Base-by-base conservation (phyloP, 2,329 filamentous ascomycete species). In the Epichloe uncinata region DNA sequence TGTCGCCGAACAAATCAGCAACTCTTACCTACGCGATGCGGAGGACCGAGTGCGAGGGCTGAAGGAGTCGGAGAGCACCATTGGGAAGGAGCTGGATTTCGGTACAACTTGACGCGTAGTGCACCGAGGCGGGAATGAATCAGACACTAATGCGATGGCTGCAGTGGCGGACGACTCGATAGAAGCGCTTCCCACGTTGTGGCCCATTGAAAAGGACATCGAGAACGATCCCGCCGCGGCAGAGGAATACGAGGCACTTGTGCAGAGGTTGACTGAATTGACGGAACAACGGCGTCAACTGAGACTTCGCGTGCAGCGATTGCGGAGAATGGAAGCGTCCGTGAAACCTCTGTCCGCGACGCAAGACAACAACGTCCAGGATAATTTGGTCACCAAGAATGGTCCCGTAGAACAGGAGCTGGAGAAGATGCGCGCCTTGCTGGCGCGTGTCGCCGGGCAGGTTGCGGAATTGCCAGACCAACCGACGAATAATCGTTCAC, bases 1-100 rank as follows among this genome's bases (percentile, higher is more conserved):
- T 58, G 75, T 87, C 16, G 82, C 84, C 2, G 82, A 86, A 68
- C 84, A 88, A 67, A 79, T 88, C 41, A 81, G 85, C 63, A 66
- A 67, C 45, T 66, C 85, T 42, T 87, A 87, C 62, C 74, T 74
- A 63, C 64, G 65, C 5, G 66, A 68, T 13, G 67, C 66, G 4
- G 70, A 73, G 38, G 69, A 69, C 37, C 66, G 61, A 42, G 63
- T 65, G 47, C 59, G 58, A 9, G 62, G 0, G 60, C 53, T 1
- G 62, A 66, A 51, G 67, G 66, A 30, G 68, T 52, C 64, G 43
- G 69, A 61, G 18, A 62, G 59, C 5, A 60, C 66, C 1, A 62
- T 72, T 22, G 62, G 57, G 33, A 59, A 62, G 34, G 69, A 71
- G 20, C 61, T 69, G 9, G 74, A 78, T 56, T 58, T 77, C 30